Conservation (phyloP, 345 rosid species). For the Moricandia moricandioides region DNA sequence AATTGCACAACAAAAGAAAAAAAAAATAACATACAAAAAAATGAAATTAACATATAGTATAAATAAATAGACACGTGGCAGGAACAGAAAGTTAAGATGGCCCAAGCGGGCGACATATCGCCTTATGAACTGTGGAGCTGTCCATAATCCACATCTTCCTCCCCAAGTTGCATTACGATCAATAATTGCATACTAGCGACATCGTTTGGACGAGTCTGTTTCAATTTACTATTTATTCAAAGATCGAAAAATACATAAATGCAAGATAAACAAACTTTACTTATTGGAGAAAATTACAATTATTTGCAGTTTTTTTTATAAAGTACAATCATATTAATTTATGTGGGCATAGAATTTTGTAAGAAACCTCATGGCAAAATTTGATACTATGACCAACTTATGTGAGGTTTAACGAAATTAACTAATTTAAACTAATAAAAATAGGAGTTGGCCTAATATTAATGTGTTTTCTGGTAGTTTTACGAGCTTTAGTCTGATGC, state of each 20-base stretch:
- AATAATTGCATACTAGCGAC: conserved; percentile 11
- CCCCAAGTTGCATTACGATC: not conserved
- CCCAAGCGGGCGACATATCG: conserved; percentile 19
- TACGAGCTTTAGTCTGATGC: not conserved
- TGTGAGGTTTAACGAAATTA: conserved; percentile 25
- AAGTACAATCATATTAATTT: not conserved
- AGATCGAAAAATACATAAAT: not conserved
- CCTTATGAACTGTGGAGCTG: not conserved
- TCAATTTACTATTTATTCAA: not conserved
- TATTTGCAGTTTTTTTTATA: not conserved
- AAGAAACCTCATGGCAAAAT: not conserved
- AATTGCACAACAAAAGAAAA: not conserved
- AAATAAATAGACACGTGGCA: conserved; percentile 10
- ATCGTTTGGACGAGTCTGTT: not conserved
- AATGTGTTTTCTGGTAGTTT: conserved; percentile 13
- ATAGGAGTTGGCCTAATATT: conserved; percentile 19
- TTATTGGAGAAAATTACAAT: not conserved
- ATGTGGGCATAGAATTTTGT: not conserved
- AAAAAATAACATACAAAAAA: not conserved
- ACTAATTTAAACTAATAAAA: conserved; percentile 22
- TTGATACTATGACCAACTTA: conserved; percentile 4
- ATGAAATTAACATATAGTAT: not conserved
- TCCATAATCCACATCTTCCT: not conserved
- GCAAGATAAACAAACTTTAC: not conserved
- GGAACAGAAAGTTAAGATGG: conserved; percentile 2